These are phyloP conservation scores for Chaetomium sp. DNA, from an alignment of 2,329 filamentous ascomycete genomes.

Conservation along the genomic window DNA sequence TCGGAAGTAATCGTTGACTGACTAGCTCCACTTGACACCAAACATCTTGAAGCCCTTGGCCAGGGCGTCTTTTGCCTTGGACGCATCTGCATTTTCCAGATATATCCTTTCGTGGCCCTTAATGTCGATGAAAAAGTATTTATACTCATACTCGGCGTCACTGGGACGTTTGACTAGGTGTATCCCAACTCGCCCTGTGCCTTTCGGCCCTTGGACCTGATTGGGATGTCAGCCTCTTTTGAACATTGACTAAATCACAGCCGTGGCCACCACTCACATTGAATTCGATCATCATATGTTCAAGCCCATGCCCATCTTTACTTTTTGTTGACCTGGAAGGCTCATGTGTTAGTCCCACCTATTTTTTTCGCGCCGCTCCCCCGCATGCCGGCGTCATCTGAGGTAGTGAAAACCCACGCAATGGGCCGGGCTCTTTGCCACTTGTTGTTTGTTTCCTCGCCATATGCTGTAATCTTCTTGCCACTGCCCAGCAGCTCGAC, in stretches of 20 bases:
- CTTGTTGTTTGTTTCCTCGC: slow-evolving; percentile 72
- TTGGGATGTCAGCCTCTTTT: slow-evolving; percentile 21
- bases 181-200: slow-evolving; percentile 65
- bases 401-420: slow-evolving; percentile 36
- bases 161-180: slow-evolving; percentile 68
- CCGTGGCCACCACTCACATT: slow-evolving; percentile 48
- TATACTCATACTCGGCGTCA: slow-evolving; percentile 66
- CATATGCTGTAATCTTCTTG: slow-evolving; percentile 71
- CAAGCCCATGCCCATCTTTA: slow-evolving; percentile 66
- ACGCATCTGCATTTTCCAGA: slow-evolving; percentile 53
- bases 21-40: slow-evolving; percentile 52
- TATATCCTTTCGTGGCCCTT: slow-evolving; percentile 62
- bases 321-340: slow-evolving; percentile 54
- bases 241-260: not conserved
- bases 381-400: no score
- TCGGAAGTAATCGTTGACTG: not conserved
- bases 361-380: not conserved
- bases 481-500: slow-evolving; percentile 66
- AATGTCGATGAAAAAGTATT: slow-evolving; percentile 73
- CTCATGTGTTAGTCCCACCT: not conserved
- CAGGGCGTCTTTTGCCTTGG: slow-evolving; percentile 24
- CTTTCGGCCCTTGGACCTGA: slow-evolving; percentile 69
- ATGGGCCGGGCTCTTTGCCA: slow-evolving; percentile 66
- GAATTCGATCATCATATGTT: slow-evolving; percentile 82
- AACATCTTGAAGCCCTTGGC: slow-evolving; percentile 50